Evolutionary conservation across 352 stramenopile genomes (phyloP).

Genomic region (Phytopythium ostracodes): DNA sequence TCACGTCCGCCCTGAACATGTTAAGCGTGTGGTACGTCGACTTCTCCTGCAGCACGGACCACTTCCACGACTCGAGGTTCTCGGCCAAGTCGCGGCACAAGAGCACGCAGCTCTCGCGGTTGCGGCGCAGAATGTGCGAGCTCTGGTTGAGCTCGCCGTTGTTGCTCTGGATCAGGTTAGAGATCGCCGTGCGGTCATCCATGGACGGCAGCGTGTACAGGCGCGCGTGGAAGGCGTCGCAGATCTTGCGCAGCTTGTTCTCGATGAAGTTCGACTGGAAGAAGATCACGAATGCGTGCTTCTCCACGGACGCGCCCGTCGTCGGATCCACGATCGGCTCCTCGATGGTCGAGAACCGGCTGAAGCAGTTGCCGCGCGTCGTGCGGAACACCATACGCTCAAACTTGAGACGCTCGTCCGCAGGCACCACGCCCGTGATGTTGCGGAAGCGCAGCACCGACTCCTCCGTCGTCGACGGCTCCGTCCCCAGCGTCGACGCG

Average conservation of each 20-base stretch:
- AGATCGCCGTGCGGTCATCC: conserved; percentile 88
- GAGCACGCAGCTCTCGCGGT: conserved; percentile 93
- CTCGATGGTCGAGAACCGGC: conserved; percentile 96
- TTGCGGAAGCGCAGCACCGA: conserved; percentile 88
- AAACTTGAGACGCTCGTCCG: conserved; percentile 94
- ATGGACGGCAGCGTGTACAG: conserved; percentile 95
- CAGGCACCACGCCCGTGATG: conserved; percentile 92
- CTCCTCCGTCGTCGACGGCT: conserved; percentile 21
- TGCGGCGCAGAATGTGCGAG: conserved; percentile 95
- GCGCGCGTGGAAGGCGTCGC: conserved; percentile 96
- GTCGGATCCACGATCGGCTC: conserved; percentile 86
- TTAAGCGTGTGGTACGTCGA: conserved; percentile 98
- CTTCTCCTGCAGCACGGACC: conserved; percentile 97
- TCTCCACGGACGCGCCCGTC: conserved; percentile 83
- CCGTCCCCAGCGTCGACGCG: conserved; percentile 19
- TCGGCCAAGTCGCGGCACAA: conserved; percentile 92
- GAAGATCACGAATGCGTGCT: conserved; percentile 93
- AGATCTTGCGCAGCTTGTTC: conserved; percentile 98
- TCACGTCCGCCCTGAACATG: conserved; percentile 97
- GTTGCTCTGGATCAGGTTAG: conserved; percentile 90
- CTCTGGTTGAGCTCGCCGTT: conserved; percentile 94
- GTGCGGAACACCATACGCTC: conserved; percentile 98
- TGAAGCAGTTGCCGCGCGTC: conserved; percentile 98
- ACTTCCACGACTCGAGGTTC: conserved; percentile 96
- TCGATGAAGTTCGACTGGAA: conserved; percentile 98